Percentiles rank a stretch among this genome's conserved stretches.
These are phyloP conservation scores for Monilinia fructicola DNA, from an alignment of 2,329 filamentous ascomycete genomes.

Conservation along the genomic window DNA sequence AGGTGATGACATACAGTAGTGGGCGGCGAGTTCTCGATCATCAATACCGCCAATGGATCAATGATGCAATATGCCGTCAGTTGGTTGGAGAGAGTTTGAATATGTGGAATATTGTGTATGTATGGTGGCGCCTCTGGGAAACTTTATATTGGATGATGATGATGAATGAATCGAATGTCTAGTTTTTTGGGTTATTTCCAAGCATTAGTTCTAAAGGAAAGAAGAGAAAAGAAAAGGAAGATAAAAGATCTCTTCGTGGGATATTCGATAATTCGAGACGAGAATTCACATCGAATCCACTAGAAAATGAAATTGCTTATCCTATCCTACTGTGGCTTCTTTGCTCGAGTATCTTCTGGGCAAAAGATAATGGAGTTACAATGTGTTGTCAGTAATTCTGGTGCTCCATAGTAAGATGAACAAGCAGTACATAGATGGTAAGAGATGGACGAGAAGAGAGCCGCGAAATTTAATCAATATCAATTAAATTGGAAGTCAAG, in stretches of 20 bases:
- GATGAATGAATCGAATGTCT: conserved; percentile 1
- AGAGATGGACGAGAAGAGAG: neutral
- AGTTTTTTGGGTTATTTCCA: conserved; percentile 6
- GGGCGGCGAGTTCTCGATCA: conserved; percentile 14
- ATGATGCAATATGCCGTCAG: conserved; percentile 6
- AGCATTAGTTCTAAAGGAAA: neutral
- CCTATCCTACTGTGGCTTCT: conserved; percentile 11
- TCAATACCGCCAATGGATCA: conserved; percentile 9
- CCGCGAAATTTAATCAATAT: neutral
- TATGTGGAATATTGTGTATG: neutral
- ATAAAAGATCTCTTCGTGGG: neutral
- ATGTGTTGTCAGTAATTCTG: conserved; percentile 9
- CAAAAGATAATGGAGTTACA: conserved; percentile 8
- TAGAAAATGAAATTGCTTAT: neutral
- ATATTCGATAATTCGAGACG: neutral
- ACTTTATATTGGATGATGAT: conserved; percentile 9
- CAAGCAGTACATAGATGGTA: neutral
- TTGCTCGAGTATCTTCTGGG: neutral
- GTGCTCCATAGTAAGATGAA: too few relatives aligned
- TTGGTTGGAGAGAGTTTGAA: neutral
- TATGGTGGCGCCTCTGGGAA: conserved; percentile 1
- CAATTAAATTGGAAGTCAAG: neutral
- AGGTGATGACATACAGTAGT: neutral
- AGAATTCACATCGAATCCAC: neutral
- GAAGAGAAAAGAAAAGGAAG: neutral